Evolutionary conservation across 495 filamentous ascomycete species (phyloP), one percentile per base, ranked within the genome.

Genomic region (Durotheca rogersii): DNA sequence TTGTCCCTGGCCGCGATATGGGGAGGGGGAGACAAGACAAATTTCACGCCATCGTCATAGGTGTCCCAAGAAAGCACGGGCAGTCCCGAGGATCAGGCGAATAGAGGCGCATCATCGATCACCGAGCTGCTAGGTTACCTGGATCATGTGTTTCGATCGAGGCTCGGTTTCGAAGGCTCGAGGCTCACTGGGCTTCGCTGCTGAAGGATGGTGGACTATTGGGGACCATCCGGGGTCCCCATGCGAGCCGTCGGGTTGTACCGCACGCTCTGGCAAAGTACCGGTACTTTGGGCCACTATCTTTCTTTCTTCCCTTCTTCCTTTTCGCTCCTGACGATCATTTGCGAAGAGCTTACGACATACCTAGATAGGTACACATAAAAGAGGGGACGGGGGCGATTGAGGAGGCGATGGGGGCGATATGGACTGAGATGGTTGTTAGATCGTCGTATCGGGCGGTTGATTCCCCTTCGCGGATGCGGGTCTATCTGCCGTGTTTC

Each of bases 21-120:
- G n/a, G n/a, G n/a, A n/a, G n/a, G n/a, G n/a, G n/a, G n/a, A n/a
- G n/a, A n/a, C n/a, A 27, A 4, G 4, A 4, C 23, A 4, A 27
- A 4, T 27, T 27, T 9, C 23, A 27, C 9, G 23, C 9, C 23
- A 27, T 27, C 23, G 23, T 27, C 23, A 27, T 27, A 9, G 23
- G 9, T 4, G 9, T 4, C 4, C 23, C 23, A 9, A 9, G 23
- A 44, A 42, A 36, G 33, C 43, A 52, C 38, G 44, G 44, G 49
- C 33, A 39, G 29, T 19, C 33, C 44, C 34, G 40, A 23, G 41
- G 48, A 45, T 58, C 55, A 58, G 18, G 55, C 48, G 55, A 44
- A 58, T 58, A 36, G 41, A 48, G 43, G 36, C 34, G 43, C 54
- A 52, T 58, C 43, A 52, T 58, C 43, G 9, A 48, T 39, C 25